These are phyloP conservation scores for Trichosporon faecale DNA, from an alignment of 1,284 basidiomycete genomes.

Conservation along the genomic window DNA sequence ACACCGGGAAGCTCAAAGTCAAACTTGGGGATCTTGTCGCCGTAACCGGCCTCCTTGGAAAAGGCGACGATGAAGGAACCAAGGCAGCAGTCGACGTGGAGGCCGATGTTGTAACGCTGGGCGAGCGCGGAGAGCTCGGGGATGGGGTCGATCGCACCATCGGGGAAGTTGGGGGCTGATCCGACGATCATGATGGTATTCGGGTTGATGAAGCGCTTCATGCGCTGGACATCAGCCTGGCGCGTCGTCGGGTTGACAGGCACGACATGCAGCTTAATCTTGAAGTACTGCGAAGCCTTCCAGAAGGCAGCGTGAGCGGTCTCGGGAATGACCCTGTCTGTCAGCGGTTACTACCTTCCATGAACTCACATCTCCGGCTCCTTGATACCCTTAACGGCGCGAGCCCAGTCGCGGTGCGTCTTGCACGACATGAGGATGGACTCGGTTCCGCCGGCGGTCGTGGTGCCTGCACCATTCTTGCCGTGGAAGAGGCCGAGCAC, in stretches of 20 bases:
- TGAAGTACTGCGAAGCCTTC: slow-evolving; percentile 86
- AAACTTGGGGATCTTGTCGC: slow-evolving; percentile 55
- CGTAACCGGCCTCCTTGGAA: slow-evolving; percentile 60
- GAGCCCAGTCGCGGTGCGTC: slow-evolving; percentile 90
- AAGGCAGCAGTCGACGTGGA: slow-evolving; percentile 92
- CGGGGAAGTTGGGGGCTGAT: slow-evolving; percentile 87
- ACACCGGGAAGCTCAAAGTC: slow-evolving; percentile 89
- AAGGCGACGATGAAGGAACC: slow-evolving; percentile 91
- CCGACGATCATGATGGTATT: slow-evolving; percentile 70
- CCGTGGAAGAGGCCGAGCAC: slow-evolving; percentile 82
- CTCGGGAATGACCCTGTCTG: slow-evolving; percentile 65
- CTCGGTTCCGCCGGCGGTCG: slow-evolving; percentile 94
- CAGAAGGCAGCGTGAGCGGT: slow-evolving; percentile 94
- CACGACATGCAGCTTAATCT: slow-evolving; percentile 85
- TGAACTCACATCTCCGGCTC: slow-evolving; percentile 81
- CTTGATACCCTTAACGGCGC: slow-evolving; percentile 76
- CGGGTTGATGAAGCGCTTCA: slow-evolving; percentile 70
- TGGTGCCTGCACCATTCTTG: slow-evolving; percentile 79
- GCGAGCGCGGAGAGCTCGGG: slow-evolving; percentile 74
- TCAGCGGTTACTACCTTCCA: slow-evolving; percentile 15
- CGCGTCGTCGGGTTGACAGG: slow-evolving; percentile 80
- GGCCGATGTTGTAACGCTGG: slow-evolving; percentile 68
- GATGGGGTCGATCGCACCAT: slow-evolving; percentile 87
- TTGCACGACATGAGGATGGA: slow-evolving; percentile 84
- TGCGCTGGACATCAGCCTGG: slow-evolving; percentile 70